phyloP scores from a whole-genome alignment of 768 basidiomycete species.

The Pleurotus djamor region DNA sequence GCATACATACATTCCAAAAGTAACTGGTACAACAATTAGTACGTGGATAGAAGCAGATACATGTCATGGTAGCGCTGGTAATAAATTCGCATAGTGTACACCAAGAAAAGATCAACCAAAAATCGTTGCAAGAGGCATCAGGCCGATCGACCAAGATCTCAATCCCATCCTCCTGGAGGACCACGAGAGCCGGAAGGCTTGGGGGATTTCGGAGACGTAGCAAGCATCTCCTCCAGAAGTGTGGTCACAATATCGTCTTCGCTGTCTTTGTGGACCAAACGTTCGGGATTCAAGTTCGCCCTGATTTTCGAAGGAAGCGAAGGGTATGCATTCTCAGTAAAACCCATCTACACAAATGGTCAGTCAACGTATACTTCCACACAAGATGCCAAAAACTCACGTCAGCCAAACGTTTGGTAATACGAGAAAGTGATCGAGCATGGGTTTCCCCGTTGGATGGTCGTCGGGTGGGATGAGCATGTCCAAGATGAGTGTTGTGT shows the following conservation, averaged over 20 bases:
- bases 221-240: constrained; percentile 56
- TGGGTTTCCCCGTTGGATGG: constrained; percentile 13
- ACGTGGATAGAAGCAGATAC: no score
- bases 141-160: neutral
- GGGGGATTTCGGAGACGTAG: constrained; percentile 33
- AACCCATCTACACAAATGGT: constrained; percentile 61
- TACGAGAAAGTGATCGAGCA: constrained; percentile 43
- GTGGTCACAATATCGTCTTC: constrained; percentile 69
- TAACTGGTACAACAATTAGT: neutral
- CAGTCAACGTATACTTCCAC: no score
- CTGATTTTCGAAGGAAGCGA: constrained; percentile 48
- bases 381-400: no score
- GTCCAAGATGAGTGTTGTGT: constrained; percentile 39
- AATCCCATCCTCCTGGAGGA: constrained; percentile 48
- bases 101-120: neutral
- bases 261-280: constrained; percentile 43
- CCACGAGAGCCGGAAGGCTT: constrained; percentile 31
- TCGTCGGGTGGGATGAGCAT: constrained; percentile 24
- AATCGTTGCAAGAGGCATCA: constrained; percentile 10
- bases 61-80: no score
- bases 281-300: constrained; percentile 42
- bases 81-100: neutral
- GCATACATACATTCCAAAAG: neutral
- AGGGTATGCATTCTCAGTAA: constrained; percentile 56
- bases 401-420: constrained; percentile 60